Percentiles rank a stretch among this genome's conserved stretches.
Conservation (phyloP, 2,329 filamentous ascomycete species). For the Lachnellula occidentalis region DNA sequence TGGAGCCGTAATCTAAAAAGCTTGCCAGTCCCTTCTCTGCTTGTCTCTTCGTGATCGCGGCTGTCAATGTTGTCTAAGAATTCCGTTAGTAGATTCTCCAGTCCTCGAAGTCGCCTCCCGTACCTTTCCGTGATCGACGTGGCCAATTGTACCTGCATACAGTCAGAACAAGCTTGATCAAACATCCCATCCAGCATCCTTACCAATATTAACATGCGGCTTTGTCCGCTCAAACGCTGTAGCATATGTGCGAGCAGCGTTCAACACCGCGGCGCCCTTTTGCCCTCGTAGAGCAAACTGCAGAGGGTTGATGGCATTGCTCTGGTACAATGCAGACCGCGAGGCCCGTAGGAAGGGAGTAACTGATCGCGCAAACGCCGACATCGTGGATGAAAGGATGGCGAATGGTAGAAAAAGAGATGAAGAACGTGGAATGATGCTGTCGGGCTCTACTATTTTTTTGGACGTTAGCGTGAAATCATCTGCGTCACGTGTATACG, state of each 20-base stretch:
- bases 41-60: conserved; percentile 97
- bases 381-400: conserved; percentile 54
- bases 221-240: conserved; percentile 77
- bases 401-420: conserved; percentile 12
- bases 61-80: conserved; percentile 85
- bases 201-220: conserved; percentile 98
- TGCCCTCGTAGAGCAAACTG: conserved; percentile 62
- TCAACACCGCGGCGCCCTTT: conserved; percentile 58
- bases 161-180: conserved; percentile 11
- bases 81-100: conserved; percentile 19
- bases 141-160: conserved; percentile 79
- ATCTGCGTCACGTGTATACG: not conserved
- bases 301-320: conserved; percentile 68
- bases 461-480: not conserved
- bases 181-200: conserved; percentile 20
- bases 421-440: conserved; percentile 1
- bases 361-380: conserved; percentile 71
- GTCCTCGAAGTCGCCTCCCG: not conserved
- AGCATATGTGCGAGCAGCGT: conserved; percentile 60
- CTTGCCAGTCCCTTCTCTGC: conserved; percentile 87
- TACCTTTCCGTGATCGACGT: conserved; percentile 99
- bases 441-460: not conserved
- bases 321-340: conserved; percentile 65
- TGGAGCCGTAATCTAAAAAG: conserved; percentile 96
- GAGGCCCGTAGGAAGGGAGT: conserved; percentile 78